Evolutionary conservation across 345 rosid species (phyloP), one percentile per base, ranked within the genome.

Genomic region (Gossypium herbaceum): DNA sequence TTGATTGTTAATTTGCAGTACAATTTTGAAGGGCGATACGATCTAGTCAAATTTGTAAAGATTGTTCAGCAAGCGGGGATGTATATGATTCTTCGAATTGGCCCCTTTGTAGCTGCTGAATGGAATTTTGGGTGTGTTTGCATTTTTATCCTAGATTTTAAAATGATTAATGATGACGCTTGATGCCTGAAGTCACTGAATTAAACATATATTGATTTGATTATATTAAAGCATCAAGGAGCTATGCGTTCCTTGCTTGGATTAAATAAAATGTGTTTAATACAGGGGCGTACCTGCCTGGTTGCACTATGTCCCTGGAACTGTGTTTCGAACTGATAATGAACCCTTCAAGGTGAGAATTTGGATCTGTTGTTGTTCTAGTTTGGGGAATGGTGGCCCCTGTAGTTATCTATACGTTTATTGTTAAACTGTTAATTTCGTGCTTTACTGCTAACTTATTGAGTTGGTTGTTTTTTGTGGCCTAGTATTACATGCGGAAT

Each of bases 71-170:
- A 89, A 76, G 97, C 96, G 34, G 91, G 93, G 62, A 85, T 95
- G 98, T 89, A 90, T 72, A 84, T 93, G 88, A 91, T 93, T 78
- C 94, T 95, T 57, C 86, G 98, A n/a, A 95, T 95, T 19, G 99
- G 99, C 19, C 99, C 99, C 47, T 93, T 89, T 75, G 86, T 93
- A 76, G 98, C 94, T 0, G 99, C 99, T 17, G 98, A 95, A 77
- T 95, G 97, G 95, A 87, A 88, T 79, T 95, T 74, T 68, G 98
- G 99, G 99, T 95, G 83, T 58, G 72, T 48, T 59, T 16, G 51
- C 55, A 5, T 19, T 44, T 71, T 67, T 48, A 9, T 69, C 7
- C 10, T 57, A 50, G 54, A 34, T 45, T 79, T 47, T 57, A 55
- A 55, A 55, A 55, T 5, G 22, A 16, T 20, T 15, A 3, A 55